Evolutionary conservation across 305 asterid genomes (phyloP), one percentile per base, ranked within the genome.

Genomic region (Fraxinus nigra): DNA sequence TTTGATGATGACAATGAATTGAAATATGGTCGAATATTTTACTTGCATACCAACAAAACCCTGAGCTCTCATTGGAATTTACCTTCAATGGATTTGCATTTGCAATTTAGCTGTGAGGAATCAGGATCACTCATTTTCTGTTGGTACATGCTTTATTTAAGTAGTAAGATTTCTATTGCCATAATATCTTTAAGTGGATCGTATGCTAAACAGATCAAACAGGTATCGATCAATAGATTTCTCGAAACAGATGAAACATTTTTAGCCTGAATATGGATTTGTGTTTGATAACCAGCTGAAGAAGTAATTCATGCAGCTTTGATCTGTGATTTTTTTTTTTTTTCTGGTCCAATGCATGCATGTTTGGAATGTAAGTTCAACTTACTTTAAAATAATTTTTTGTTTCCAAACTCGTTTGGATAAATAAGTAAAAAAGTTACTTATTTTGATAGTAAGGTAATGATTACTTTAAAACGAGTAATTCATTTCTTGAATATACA

Each of bases 1-100:
- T 83, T 37, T 65, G 86, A 80, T 67, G 85, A 81, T 81, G 89
- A 82, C 75, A 43, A 65, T 35, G 69, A 76, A 51, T 79, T 85
- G 82, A 85, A 77, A 40, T 83, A 78, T 30, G 72, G 75, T 73
- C 73, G 67, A 67, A 9, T 75, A 80, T 79, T 77, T 79, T 76
- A 80, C 80, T 69, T 67, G 72, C 35, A 24, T 38, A 40, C 14
- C 35, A 34, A 32, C 40, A 56, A 6, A 28, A 75, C 70, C 8
- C 16, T 72, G 74, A 65, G 69, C 28, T 75, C 26, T 46, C 20
- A 22, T 40, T 75, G 82, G 46, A 70, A 70, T 70, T 65, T 32
- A 2, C 65, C 24, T 74, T 37, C 67, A 28, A 61, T 78, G 81
- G 76, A 86, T 37, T 22, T 26, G 33, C 38, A 33, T 22, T 32